phyloP scores from a whole-genome alignment of 352 stramenopile genomes.

The Thraustotheca clavata region DNA sequence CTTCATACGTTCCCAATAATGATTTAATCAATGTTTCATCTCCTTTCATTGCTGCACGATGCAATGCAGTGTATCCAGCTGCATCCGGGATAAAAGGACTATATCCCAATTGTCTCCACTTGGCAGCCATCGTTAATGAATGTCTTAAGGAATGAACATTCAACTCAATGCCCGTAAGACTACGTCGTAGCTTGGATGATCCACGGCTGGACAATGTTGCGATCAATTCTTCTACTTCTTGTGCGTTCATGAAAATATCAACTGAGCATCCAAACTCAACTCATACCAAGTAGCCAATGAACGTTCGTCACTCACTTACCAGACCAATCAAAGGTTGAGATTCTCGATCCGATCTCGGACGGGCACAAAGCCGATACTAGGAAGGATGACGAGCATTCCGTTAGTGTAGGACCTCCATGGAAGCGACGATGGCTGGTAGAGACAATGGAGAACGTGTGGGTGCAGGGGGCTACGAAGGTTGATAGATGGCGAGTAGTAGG shows the following conservation, averaged over 20 bases:
- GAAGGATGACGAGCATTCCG: too few species aligned
- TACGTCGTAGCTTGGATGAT: not conserved
- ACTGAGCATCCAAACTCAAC: not conserved
- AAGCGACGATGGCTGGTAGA: not conserved
- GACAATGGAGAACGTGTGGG: not conserved
- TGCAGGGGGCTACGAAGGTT: not conserved
- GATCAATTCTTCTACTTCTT: not conserved
- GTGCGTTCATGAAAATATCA: not conserved
- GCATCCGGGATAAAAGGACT: conserved; percentile 74
- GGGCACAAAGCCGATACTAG: too few species aligned
- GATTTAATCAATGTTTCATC: conserved; percentile 56
- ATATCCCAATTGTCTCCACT: conserved; percentile 81
- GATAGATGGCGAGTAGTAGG: too few species aligned
- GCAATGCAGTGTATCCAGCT: conserved; percentile 70
- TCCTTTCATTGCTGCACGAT: conserved; percentile 62
- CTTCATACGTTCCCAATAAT: conserved; percentile 75
- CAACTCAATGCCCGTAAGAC: not conserved
- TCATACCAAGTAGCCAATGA: not conserved
- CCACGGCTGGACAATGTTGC: not conserved
- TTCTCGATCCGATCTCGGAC: not conserved
- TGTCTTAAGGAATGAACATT: conserved; percentile 55
- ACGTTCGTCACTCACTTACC: not conserved
- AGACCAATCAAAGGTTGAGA: not conserved
- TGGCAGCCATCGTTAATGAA: conserved; percentile 64
- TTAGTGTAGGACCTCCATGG: too few species aligned